Evolutionary conservation across 345 rosid genomes (phyloP), one percentile per base, ranked within the genome.

Genomic region (Bretschneidera sinensis): DNA sequence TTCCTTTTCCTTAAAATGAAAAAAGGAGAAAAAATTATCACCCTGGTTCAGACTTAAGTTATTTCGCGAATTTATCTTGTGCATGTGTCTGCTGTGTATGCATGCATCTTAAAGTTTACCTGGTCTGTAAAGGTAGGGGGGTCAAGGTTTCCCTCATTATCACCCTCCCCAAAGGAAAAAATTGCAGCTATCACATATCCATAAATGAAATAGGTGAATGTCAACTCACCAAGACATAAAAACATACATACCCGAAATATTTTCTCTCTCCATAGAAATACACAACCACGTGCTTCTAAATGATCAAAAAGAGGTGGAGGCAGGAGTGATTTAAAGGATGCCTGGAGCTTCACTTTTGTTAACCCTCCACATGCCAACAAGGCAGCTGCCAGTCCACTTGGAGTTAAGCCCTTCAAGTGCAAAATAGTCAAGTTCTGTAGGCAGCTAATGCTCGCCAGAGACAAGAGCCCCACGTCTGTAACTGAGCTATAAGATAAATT

Each of bases 371-470:
- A 83, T 15, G 88, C 85, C 67, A 81, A 70, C 62, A 85, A 65
- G 33, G 82, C 85, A 43, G 86, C 82, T 4, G 85, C 84, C 60
- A 85, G 59, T 59, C 92, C 92, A 19, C 62, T 33, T 0, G 83
- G 75, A 31, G 82, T 76, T 75, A 85, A 71, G 54, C 86, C 83
- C 51, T 79, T 78, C 71, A 77, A 49, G 72, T 85, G 86, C 79
- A 85, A 64, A 74, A 85, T 69, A 0, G 86, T 85, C 69, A 83
- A 63, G 71, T 59, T 81, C 67, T 83, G 86, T 49, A 85, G 71
- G 68, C 88, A 86, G 76, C 92, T 70, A 60, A 86, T 73, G 70
- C 85, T 76, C 54, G 88, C 86, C n/a, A 86, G 82, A 24, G 83
- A 64, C 60, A 79, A 61, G 22, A 86, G 80, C 25, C 92, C 92